phyloP scores from a whole-genome alignment of 306 rosid species.

The Medicago arabica region DNA sequence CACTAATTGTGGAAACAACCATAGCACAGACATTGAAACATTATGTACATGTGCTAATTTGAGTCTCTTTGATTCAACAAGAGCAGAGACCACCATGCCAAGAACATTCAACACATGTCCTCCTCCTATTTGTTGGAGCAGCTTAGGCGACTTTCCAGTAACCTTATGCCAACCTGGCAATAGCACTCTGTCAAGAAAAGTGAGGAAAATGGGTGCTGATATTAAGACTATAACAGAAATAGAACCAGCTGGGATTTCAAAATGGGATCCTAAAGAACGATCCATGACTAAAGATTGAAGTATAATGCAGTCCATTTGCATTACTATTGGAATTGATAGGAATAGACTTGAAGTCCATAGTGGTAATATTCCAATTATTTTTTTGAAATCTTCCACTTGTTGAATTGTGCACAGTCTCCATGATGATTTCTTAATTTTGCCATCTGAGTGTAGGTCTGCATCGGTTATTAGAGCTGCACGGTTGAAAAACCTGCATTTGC shows the following conservation, averaged over 20 bases:
- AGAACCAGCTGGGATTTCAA: constrained; percentile 60
- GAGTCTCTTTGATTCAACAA: constrained; percentile 72
- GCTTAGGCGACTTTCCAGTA: constrained; percentile 36
- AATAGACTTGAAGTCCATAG: constrained; percentile 59
- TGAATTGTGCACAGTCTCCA: constrained; percentile 66
- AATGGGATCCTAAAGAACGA: constrained; percentile 59
- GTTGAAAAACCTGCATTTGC: constrained; percentile 56
- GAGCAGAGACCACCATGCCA: constrained; percentile 53
- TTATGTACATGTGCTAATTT: constrained; percentile 34
- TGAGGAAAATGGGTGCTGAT: constrained; percentile 51
- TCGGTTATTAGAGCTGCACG: constrained; percentile 54
- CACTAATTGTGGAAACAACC: constrained; percentile 68
- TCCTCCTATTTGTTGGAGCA: constrained; percentile 45
- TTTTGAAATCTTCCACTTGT: constrained; percentile 69
- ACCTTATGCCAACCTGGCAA: constrained; percentile 54
- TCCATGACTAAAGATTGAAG: constrained; percentile 70
- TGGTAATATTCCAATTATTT: constrained; percentile 52
- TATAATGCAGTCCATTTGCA: constrained; percentile 52
- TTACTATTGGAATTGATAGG: constrained; percentile 52
- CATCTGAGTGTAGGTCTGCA: constrained; percentile 55
- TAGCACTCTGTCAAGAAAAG: constrained; percentile 55
- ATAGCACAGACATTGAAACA: constrained; percentile 46
- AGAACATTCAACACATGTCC: constrained; percentile 59
- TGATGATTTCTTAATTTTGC: constrained; percentile 50
- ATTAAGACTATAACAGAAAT: constrained; percentile 40